Evolutionary conservation across 371 early-diverging fungal species (phyloP), one percentile per base, ranked within the genome.

Genomic region (Lichtheimia ramosa): DNA sequence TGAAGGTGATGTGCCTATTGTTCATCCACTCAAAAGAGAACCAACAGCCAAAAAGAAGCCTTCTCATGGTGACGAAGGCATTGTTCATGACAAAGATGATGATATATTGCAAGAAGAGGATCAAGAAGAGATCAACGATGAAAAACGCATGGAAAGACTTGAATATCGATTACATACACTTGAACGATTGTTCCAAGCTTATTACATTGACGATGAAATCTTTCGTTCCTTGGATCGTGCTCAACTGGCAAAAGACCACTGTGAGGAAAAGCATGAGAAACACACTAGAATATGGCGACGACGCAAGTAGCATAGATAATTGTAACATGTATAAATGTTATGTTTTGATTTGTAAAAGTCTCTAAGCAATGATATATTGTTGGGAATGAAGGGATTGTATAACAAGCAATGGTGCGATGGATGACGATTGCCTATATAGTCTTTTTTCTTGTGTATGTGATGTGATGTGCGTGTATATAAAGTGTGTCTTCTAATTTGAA

Each of bases 361-460:
- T 34, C 34, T 34, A 34, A 34, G 34, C 34, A 34, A 34, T 34
- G 34, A 34, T 34, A 34, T 34, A 34, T 4, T 34, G 34, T 34
- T 34, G 34, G 34, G 34, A 34, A 34, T 34, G 34, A 34, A 34
- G 10, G 34, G 34, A 7, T 34, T 10, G 34, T 34, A 34, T 34
- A 34, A 8, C 10, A 34, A 27, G 27, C 27, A 27, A 7, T 27
- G 7, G 7, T 27, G 27, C 27, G 27, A 27, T 27, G 27, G 27
- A 27, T 27, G 27, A 27, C 7, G 7, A 34, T 34, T 10, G 34
- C 34, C 6, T 34, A 34, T 8, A 34, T 34, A 10, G 34, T 6
- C 34, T 34, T 34, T 91, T 65, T 92, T 92, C 58, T 94, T 92
- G 40, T 94, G 96, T 66, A 95, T 85, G 56, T 94, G 92, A 6